Evolutionary conservation across 306 rosid species (phyloP).

Genomic region (Prinsepia uniflora): DNA sequence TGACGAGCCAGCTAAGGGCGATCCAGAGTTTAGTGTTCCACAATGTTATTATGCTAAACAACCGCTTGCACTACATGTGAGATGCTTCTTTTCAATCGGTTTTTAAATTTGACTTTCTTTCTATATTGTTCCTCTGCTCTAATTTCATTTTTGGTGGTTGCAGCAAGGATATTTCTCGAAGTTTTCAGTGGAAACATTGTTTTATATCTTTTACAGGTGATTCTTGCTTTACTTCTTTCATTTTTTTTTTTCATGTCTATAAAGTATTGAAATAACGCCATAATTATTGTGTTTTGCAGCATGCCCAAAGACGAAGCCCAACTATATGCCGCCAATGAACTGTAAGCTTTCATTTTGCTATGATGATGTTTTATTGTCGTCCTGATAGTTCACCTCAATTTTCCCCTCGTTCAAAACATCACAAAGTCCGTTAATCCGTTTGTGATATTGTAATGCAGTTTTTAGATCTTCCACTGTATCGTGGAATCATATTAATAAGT

Average conservation of each 20-base stretch:
- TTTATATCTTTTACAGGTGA: constrained; percentile 95
- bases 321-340: constrained; percentile 77
- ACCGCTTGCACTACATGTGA: constrained; percentile 74
- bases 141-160: constrained; percentile 28
- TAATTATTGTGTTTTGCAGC: constrained; percentile 42
- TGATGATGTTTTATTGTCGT: neutral
- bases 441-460: neutral
- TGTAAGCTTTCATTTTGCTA: constrained; percentile 44
- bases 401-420: neutral
- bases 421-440: neutral
- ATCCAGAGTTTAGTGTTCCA: constrained; percentile 83
- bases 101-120: constrained; percentile 6
- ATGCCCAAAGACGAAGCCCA: constrained; percentile 99
- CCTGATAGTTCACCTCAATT: neutral
- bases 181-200: constrained; percentile 70
- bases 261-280: constrained; percentile 1
- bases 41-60: constrained; percentile 83
- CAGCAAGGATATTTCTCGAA: constrained; percentile 80
- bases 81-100: neutral
- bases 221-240: constrained; percentile 15
- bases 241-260: neutral
- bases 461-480: neutral
- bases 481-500: neutral
- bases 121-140: constrained; percentile 14
- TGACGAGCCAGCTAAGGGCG: constrained; percentile 91